These are phyloP conservation scores for Curvularia spicifera DNA, from an alignment of 2,329 filamentous ascomycete genomes.

Conservation along the genomic window DNA sequence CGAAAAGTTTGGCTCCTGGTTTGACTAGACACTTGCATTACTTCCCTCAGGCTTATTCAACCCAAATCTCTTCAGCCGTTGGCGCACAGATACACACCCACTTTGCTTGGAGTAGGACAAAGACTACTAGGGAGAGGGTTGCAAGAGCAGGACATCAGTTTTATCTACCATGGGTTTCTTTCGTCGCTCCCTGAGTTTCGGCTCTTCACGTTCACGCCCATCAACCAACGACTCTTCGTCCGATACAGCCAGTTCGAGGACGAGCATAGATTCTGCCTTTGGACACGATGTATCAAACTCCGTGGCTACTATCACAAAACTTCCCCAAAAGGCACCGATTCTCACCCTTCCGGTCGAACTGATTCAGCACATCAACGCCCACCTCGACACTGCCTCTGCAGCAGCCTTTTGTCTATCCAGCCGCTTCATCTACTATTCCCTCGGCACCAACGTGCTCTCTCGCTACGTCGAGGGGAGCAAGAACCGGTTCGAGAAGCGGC, in stretches of 20 bases:
- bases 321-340: constrained; percentile 18
- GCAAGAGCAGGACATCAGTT: constrained; percentile 4
- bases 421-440: constrained; percentile 38
- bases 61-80: neutral
- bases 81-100: neutral
- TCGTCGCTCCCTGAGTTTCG: constrained; percentile 22
- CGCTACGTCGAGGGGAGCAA: constrained; percentile 21
- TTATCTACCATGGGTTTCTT: constrained; percentile 17
- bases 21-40: neutral
- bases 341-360: constrained; percentile 40
- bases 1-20: neutral
- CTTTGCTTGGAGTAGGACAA: neutral
- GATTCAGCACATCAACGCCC: constrained; percentile 37
- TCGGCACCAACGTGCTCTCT: constrained; percentile 33
- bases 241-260: constrained; percentile 16
- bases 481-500: constrained; percentile 30
- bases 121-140: neutral
- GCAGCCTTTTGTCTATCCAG: constrained; percentile 38
- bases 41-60: neutral
- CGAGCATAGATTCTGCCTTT: constrained; percentile 23
- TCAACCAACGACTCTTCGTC: constrained; percentile 16
- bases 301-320: constrained; percentile 17
- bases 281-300: constrained; percentile 13
- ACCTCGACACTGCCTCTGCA: constrained; percentile 31
- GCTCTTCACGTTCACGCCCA: constrained; percentile 18